Evolutionary conservation across 148 eudicot species (phyloP).

Genomic region (Dysphania ambrosioides): DNA sequence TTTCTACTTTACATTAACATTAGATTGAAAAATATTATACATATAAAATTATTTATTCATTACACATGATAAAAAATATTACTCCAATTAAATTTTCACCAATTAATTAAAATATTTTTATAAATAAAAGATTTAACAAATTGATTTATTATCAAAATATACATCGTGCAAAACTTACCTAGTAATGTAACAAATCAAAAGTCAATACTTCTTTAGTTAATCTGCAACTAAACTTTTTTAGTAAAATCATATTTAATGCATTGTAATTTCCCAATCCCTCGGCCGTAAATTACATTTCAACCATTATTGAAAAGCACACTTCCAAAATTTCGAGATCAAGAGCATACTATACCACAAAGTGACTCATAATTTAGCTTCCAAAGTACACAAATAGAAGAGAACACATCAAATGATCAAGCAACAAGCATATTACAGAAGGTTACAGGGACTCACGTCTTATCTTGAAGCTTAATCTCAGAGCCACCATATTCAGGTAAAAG

Average conservation of each 20-base stretch:
- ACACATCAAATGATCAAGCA: not conserved
- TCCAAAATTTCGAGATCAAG: not conserved
- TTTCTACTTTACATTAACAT: no score
- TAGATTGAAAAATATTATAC: no score
- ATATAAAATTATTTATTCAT: no score
- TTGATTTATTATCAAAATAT: no score
- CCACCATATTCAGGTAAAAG: constrained; percentile 82
- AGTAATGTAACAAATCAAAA: no score
- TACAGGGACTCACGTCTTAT: constrained; percentile 71
- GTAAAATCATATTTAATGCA: not conserved
- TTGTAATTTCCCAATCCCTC: not conserved
- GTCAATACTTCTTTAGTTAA: no score
- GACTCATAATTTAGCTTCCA: not conserved
- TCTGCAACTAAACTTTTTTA: not conserved
- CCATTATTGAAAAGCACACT: not conserved
- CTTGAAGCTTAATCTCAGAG: constrained; percentile 58
- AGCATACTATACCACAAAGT: not conserved
- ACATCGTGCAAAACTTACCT: no score
- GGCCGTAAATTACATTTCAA: not conserved
- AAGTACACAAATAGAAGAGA: not conserved
- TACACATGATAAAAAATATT: no score
- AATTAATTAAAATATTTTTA: no score
- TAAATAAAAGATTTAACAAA: no score
- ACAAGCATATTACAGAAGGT: no score
- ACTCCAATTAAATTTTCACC: no score